phyloP scores from a whole-genome alignment of 164 flowering plant species.

The Magnolia kwangsiensis region DNA sequence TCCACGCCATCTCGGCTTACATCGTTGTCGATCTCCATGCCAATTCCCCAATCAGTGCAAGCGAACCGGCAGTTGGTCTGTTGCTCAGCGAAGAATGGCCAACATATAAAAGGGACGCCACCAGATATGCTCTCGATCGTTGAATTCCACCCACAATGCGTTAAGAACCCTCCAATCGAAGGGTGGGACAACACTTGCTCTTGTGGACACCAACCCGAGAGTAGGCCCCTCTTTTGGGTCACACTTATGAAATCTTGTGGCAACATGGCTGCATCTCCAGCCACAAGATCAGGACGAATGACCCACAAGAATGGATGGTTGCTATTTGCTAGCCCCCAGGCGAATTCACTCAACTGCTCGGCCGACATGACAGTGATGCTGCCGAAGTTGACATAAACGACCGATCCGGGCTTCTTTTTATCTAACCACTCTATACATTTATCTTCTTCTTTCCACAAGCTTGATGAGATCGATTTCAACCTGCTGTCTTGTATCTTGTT shows the following conservation, averaged over 20 bases:
- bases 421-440: conserved; percentile 35
- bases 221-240: conserved; percentile 22
- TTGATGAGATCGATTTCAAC: conserved; percentile 18
- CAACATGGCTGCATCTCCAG: conserved; percentile 25
- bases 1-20: conserved; percentile 28
- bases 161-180: conserved; percentile 30
- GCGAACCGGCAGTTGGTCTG: conserved; percentile 28
- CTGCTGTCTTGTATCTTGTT: conserved; percentile 9
- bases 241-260: conserved; percentile 23
- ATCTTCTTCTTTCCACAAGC: conserved; percentile 35
- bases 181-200: conserved; percentile 33
- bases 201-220: conserved; percentile 38
- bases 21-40: conserved; percentile 28
- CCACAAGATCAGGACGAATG: conserved; percentile 31
- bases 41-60: conserved; percentile 30
- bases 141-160: conserved; percentile 52
- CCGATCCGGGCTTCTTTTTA: conserved; percentile 14
- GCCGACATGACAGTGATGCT: conserved; percentile 28
- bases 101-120: conserved; percentile 36
- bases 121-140: conserved; percentile 28
- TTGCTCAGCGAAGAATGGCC: conserved; percentile 41
- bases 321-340: conserved; percentile 39
- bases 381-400: conserved; percentile 36
- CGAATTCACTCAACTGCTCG: conserved; percentile 31
- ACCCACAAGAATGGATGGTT: conserved; percentile 37